A percentile compares a stretch with the other conserved stretches of the same genome.
Conservation (phyloP, 2,329 filamentous ascomycete species). For the Didymella pinodella region DNA sequence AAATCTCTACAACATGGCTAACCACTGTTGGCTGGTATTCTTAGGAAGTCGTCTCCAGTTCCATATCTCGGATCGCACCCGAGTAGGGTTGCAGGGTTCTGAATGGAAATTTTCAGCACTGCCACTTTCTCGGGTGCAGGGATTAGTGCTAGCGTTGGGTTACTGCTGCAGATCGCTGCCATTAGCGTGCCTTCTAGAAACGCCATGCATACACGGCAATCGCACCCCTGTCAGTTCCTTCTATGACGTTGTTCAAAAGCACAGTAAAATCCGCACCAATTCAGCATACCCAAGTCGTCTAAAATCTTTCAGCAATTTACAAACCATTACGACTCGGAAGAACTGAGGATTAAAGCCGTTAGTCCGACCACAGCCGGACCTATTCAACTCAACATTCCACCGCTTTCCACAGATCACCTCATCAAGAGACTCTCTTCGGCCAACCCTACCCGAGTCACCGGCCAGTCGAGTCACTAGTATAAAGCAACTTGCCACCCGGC, state of each 20-base stretch:
- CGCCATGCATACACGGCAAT: conserved; percentile 24
- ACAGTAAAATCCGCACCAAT: conserved; percentile 28
- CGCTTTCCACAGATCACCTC: conserved; percentile 44
- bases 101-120: conserved; percentile 25
- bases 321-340: conserved; percentile 35
- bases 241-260: conserved; percentile 25
- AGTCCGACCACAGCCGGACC: conserved; percentile 38
- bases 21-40: conserved; percentile 32
- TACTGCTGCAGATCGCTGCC: conserved; percentile 27
- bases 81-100: conserved; percentile 26
- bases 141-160: conserved; percentile 11
- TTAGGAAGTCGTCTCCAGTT: conserved; percentile 17
- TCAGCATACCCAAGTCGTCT: conserved; percentile 33
- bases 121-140: conserved; percentile 16
- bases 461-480: conserved; percentile 43
- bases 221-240: conserved; percentile 26
- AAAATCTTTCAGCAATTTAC: conserved; percentile 48
- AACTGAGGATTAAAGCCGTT: conserved; percentile 34
- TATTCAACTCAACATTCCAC: conserved; percentile 36
- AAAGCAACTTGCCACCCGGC: conserved; percentile 51
- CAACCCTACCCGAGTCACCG: conserved; percentile 40
- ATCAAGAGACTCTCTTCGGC: conserved; percentile 32
- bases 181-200: conserved; percentile 28
- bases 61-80: conserved; percentile 34
- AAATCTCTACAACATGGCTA: conserved; percentile 18